Evolutionary conservation across 1,139 yeast genomes (phyloP).

Genomic region (Komagataea norvegica): DNA sequence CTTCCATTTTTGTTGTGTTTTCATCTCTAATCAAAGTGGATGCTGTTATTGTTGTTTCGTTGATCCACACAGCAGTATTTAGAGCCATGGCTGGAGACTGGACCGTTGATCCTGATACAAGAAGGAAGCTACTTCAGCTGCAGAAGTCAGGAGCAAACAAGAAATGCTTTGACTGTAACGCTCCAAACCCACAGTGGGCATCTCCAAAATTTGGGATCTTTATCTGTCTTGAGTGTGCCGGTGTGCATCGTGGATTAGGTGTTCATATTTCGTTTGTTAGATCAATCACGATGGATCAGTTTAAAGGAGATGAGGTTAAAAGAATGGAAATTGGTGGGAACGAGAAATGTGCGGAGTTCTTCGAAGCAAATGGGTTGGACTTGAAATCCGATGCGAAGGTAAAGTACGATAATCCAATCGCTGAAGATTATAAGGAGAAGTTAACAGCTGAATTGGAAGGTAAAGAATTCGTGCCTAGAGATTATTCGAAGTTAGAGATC

Average conservation of each 20-base stretch:
- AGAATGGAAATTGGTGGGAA: constrained; percentile 97
- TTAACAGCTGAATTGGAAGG: constrained; percentile 75
- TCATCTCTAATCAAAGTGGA: background rate
- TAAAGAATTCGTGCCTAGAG: constrained; percentile 60
- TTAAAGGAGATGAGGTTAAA: constrained; percentile 83
- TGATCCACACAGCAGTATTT: too few relatives aligned
- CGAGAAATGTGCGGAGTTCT: constrained; percentile 64
- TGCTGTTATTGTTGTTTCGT: too few relatives aligned
- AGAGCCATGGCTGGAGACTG: constrained; percentile 38
- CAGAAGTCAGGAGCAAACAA: constrained; percentile 83
- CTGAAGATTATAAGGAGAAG: constrained; percentile 88
- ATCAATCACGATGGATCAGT: constrained; percentile 96
- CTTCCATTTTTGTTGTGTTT: background rate
- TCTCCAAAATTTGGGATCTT: constrained; percentile 96
- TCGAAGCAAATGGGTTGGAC: constrained; percentile 71
- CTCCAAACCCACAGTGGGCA: constrained; percentile 99
- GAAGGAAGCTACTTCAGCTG: constrained; percentile 72
- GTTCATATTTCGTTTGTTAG: constrained; percentile 96
- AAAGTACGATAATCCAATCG: constrained; percentile 84
- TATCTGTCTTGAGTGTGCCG: constrained; percentile 96
- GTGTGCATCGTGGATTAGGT: constrained; percentile 92
- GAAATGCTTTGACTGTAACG: constrained; percentile 89
- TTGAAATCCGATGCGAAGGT: constrained; percentile 55
- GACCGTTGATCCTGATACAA: constrained; percentile 89
- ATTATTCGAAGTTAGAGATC: constrained; percentile 43